Evolutionary conservation across 2,329 filamentous ascomycete species (phyloP).

Genomic region (Seiridium cupressi): DNA sequence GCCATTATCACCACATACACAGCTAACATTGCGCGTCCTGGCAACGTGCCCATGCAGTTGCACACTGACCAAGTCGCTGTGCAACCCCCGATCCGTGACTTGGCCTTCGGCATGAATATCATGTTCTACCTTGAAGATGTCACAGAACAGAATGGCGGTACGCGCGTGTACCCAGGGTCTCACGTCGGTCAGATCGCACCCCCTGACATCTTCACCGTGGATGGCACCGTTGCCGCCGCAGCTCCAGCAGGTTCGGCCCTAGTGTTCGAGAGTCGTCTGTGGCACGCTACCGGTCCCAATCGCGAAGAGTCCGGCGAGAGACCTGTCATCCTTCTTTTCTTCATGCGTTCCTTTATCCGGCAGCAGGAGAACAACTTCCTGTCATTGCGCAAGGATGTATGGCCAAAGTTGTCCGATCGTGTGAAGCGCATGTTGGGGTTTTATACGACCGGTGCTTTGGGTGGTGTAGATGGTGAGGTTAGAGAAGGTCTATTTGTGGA

Average conservation of each 20-base stretch:
- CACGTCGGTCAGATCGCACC: constrained; percentile 20
- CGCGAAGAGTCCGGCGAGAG: constrained; percentile 10
- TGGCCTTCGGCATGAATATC: constrained; percentile 23
- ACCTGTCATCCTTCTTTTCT: constrained; percentile 18
- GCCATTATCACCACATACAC: constrained; percentile 24
- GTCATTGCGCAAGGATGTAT: constrained; percentile 25
- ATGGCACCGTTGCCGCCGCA: constrained; percentile 20
- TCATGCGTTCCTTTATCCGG: constrained; percentile 27
- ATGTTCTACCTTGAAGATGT: constrained; percentile 28
- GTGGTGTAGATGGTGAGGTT: constrained; percentile 20
- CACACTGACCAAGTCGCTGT: constrained; percentile 26
- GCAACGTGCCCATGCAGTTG: constrained; percentile 24
- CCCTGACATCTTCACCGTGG: constrained; percentile 22
- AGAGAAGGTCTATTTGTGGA: constrained; percentile 19
- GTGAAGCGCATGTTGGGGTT: constrained; percentile 19
- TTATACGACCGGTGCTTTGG: constrained; percentile 19
- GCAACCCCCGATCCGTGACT: constrained; percentile 21
- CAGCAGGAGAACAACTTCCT: constrained; percentile 28
- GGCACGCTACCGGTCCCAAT: constrained; percentile 28
- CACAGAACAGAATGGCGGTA: constrained; percentile 28
- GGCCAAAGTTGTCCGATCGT: constrained; percentile 22
- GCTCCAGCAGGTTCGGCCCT: constrained; percentile 24
- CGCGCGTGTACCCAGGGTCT: constrained; percentile 24
- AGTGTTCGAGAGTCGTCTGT: constrained; percentile 25
- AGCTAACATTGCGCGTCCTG: constrained; percentile 28